A percentile compares a stretch with the other conserved stretches of the same genome.
phyloP scores from a whole-genome alignment of 1,284 basidiomycete genomes.

The Heliocybe sulcata region DNA sequence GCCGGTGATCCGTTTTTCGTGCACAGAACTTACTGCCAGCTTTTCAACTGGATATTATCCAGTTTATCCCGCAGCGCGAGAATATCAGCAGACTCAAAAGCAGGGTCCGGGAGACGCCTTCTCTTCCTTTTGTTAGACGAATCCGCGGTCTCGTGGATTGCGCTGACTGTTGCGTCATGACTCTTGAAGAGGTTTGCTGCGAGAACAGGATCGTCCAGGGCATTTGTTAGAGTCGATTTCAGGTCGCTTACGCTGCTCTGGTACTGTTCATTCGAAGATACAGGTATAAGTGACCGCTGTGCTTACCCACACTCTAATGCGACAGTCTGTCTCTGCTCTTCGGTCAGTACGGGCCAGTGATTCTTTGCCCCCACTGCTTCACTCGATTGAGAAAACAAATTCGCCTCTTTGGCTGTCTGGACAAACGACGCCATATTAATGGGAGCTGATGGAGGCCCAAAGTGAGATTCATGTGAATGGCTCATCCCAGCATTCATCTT shows the following conservation, averaged over 20 bases:
- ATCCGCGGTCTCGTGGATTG: conserved; percentile 38
- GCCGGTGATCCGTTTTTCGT: not conserved
- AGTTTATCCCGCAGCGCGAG: conserved; percentile 38
- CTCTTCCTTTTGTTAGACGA: conserved; percentile 35
- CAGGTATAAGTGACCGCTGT: not conserved
- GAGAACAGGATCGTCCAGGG: conserved; percentile 48
- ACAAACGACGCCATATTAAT: conserved; percentile 7
- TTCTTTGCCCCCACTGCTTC: not conserved
- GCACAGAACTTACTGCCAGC: conserved; percentile 59
- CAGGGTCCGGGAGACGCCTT: conserved; percentile 26
- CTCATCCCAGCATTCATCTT: conserved; percentile 2
- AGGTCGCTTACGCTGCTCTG: conserved; percentile 48
- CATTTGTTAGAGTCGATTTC: conserved; percentile 32
- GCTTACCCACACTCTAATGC: conserved; percentile 11
- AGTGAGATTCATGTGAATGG: conserved; percentile 10
- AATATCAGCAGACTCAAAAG: conserved; percentile 33
- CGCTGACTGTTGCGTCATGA: conserved; percentile 41
- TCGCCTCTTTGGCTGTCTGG: not conserved
- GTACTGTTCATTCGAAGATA: not conserved
- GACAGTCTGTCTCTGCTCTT: not conserved
- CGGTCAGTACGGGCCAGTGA: not conserved
- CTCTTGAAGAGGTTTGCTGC: conserved; percentile 47
- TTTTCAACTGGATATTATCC: conserved; percentile 39
- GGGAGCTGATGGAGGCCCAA: conserved; percentile 12
- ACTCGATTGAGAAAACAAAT: not conserved